These are phyloP conservation scores for Tetrahymena elliotti DNA, from an alignment of 73 alveolate species.

Conservation along the genomic window DNA sequence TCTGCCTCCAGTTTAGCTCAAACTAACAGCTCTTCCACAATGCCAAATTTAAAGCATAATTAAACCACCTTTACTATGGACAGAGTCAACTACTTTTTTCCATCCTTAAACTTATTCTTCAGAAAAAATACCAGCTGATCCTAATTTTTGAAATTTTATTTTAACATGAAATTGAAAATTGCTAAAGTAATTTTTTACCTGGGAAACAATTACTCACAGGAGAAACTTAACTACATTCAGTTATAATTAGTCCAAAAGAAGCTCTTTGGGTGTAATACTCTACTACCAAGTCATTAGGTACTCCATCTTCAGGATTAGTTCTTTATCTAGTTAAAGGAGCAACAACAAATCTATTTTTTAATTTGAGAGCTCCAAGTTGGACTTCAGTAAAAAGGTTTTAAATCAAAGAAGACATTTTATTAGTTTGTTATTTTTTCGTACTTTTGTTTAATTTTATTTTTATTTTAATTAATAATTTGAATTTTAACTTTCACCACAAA, in stretches of 20 bases:
- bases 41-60: conserved; percentile 35
- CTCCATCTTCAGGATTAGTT: conserved; percentile 29
- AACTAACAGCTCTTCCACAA: conserved; percentile 30
- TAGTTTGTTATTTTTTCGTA: neutral
- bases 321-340: conserved; percentile 49
- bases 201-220: conserved; percentile 26
- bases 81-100: conserved; percentile 24
- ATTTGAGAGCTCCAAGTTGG: conserved; percentile 18
- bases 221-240: conserved; percentile 38
- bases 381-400: neutral
- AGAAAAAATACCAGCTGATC: conserved; percentile 38
- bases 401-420: neutral
- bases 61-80: conserved; percentile 31
- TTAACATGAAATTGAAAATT: neutral
- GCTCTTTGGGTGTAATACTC: conserved; percentile 34
- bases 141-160: neutral
- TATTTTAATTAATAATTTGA: neutral
- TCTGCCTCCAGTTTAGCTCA: conserved; percentile 8
- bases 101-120: conserved; percentile 38
- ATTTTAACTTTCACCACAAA: neutral
- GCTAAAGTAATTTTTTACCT: neutral
- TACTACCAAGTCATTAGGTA: conserved; percentile 30
- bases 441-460: neutral
- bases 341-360: conserved; percentile 34
- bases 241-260: conserved; percentile 26